These are phyloP conservation scores for Colletotrichum filicis DNA, from an alignment of 2,329 filamentous ascomycete species.

Conservation along the genomic window DNA sequence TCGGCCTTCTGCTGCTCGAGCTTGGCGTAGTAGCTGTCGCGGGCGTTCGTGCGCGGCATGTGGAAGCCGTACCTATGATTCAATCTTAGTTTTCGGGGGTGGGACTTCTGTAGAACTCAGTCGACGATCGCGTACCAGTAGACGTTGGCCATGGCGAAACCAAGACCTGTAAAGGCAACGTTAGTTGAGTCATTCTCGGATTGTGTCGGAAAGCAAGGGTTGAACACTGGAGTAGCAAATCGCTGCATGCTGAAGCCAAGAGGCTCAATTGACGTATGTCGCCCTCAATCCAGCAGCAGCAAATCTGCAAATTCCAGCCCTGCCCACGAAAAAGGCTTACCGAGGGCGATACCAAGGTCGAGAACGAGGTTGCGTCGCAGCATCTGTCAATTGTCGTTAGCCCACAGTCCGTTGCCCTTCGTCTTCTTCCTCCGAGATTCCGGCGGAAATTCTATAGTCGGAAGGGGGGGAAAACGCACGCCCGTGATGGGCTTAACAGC, in stretches of 20 bases:
- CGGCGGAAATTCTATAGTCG: constrained; percentile 43
- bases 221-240: neutral
- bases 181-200: constrained; percentile 43
- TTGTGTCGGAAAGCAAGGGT: neutral
- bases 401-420: constrained; percentile 30
- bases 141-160: constrained; percentile 63
- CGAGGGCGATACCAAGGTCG: constrained; percentile 66
- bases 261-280: neutral
- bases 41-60: constrained; percentile 67
- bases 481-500: constrained; percentile 66
- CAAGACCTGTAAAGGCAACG: constrained; percentile 55
- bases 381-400: constrained; percentile 60
- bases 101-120: neutral
- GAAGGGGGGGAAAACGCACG: constrained; percentile 55
- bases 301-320: neutral
- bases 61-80: constrained; percentile 70
- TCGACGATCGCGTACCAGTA: constrained; percentile 62
- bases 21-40: constrained; percentile 69
- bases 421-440: neutral
- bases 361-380: constrained; percentile 68
- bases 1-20: constrained; percentile 66
- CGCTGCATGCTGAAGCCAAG: neutral
- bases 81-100: constrained; percentile 1
- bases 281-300: neutral
- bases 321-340: constrained; percentile 51